phyloP scores from a whole-genome alignment of 2,329 filamentous ascomycete genomes.

The Fusarium pseudograminearum region DNA sequence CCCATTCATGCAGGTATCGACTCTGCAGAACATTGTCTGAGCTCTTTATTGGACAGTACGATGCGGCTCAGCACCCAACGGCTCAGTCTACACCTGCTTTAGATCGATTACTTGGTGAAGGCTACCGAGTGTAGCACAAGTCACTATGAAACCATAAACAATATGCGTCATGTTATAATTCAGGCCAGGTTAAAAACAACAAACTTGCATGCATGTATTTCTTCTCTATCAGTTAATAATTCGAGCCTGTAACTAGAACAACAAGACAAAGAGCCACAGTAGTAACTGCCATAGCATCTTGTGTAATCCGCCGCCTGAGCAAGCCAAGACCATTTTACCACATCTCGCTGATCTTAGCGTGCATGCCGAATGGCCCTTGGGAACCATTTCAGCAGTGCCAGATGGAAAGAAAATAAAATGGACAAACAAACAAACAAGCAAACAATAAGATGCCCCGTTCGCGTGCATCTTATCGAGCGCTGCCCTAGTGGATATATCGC shows the following conservation, averaged over 20 bases:
- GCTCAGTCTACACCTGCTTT: background rate
- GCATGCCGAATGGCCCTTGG: background rate
- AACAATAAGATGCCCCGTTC: constrained; percentile 18
- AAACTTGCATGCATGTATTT: constrained; percentile 9
- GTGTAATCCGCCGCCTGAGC: background rate
- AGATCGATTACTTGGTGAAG: background rate
- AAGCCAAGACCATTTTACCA: background rate
- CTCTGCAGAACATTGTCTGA: background rate
- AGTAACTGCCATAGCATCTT: background rate
- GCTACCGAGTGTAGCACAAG: too few species aligned
- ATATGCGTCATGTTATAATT: background rate
- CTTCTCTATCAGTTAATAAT: constrained; percentile 18
- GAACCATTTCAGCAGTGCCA: constrained; percentile 2
- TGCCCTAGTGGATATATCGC: constrained; percentile 16
- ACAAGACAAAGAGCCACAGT: background rate
- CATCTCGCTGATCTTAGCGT: background rate
- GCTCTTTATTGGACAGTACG: background rate
- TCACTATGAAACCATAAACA: background rate
- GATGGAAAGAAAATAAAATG: background rate
- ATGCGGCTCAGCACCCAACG: background rate
- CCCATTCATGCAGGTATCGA: background rate
- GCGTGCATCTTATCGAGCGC: background rate
- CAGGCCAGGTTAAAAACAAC: background rate
- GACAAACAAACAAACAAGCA: constrained; percentile 1
- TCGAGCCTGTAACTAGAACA: background rate